Evolutionary conservation across 2,329 filamentous ascomycete species (phyloP), one percentile per base, ranked within the genome.

Genomic region (Grosmannia clavigera): DNA sequence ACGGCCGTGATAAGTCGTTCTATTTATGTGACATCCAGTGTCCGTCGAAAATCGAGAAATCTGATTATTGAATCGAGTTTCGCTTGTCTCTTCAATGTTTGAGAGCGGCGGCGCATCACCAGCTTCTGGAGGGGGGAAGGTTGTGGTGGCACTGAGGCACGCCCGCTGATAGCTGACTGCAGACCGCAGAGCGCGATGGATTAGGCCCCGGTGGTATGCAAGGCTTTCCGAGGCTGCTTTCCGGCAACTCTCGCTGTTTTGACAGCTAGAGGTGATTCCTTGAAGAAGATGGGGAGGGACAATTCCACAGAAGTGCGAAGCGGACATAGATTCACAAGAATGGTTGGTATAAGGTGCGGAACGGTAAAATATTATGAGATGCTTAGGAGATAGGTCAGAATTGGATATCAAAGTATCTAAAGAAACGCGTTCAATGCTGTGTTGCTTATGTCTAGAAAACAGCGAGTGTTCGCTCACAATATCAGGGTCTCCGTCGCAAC

Each of bases 211-310:
- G 29, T 58, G 25, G 12, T 33, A 29, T 10, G 38, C 33, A 22
- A 63, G 58, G n/a, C 60, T 60, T 38, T 46, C 52, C 3, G 33
- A n/a, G 22, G 62, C 62, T 6, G 43, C 22, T 14, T 59, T 12
- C 40, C 62, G 62, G 40, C 40, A 31, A 12, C 43, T 48, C 3
- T 38, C 53, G 14, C 12, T 25, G 31, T 63, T 61, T 27, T 56
- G 16, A 6, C 12, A 12, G 19, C 58, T 60, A 2, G 58, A 48
- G 1, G 58, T 58, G 22, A 63, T 63, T 56, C 52, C 43, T 16
- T 38, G 58, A 2, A 63, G 60, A 9, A 63, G 60, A 40, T 63
- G 60, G 1, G 60, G 62, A 10, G 62, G 60, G n/a, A 63, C 62
- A 40, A 63, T 60, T 19, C 60, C 57, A 19, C 58, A 59, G 38